Percentiles rank a stretch among this genome's conserved stretches.
Evolutionary conservation across 495 filamentous ascomycete species (phyloP).

Genomic region (Penicillium canescens): DNA sequence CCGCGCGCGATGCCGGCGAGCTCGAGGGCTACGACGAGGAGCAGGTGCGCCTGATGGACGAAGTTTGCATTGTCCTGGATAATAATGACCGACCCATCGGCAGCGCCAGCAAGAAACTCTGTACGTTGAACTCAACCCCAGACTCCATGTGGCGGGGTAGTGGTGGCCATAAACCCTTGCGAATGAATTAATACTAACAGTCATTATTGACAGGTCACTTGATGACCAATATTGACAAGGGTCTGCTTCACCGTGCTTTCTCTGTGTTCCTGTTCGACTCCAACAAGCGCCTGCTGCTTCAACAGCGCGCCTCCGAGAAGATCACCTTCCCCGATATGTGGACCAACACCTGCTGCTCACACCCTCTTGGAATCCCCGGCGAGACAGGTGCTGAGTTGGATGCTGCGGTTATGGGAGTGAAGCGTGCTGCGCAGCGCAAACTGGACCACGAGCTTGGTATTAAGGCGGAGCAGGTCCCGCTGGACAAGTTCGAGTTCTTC

Average conservation of each 20-base stretch:
- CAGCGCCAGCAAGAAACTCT: constrained; percentile 96
- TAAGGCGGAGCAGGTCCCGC: constrained; percentile 82
- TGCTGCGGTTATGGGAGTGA: constrained; percentile 79
- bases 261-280: constrained; percentile 96
- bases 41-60: constrained; percentile 97
- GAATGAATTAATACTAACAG: constrained; percentile 1
- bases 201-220: constrained; percentile 69
- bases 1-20: constrained; percentile 43
- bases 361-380: constrained; percentile 85
- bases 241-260: constrained; percentile 95
- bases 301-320: constrained; percentile 95
- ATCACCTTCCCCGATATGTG: constrained; percentile 99
- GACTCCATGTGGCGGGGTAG: constrained; percentile 14
- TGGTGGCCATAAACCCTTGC: not conserved
- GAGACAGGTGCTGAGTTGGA: constrained; percentile 87
- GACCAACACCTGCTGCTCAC: constrained; percentile 99
- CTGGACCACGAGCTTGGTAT: constrained; percentile 94
- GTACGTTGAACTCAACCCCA: constrained; percentile 50
- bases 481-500: constrained; percentile 90
- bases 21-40: constrained; percentile 92
- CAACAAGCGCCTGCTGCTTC: constrained; percentile 83
- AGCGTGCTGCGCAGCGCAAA: constrained; percentile 88
- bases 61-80: constrained; percentile 96
- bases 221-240: constrained; percentile 96
- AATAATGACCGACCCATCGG: constrained; percentile 92